Evolutionary conservation across 2,329 filamentous ascomycete genomes (phyloP).

Genomic region (Apiospora kogelbergensis): DNA sequence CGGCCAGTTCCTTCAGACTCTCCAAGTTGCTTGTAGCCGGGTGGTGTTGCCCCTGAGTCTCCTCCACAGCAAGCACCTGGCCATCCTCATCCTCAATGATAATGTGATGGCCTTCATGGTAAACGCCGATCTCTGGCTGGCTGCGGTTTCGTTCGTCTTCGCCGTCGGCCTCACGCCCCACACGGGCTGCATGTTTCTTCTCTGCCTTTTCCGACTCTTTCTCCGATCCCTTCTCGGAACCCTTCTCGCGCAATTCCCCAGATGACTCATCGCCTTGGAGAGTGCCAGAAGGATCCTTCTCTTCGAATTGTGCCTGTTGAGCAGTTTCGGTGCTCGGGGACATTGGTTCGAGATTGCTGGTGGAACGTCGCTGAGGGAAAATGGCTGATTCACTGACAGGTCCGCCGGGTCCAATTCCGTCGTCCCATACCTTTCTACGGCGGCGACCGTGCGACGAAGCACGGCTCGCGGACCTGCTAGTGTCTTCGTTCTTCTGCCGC

Average conservation of each 20-base stretch:
- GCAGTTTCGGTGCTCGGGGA: slow-evolving; percentile 10
- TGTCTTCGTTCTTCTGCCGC: slow-evolving; percentile 76
- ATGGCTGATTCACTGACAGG: slow-evolving; percentile 91
- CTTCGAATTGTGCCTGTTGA: slow-evolving; percentile 18
- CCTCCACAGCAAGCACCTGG: slow-evolving; percentile 73
- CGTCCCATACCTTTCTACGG: slow-evolving; percentile 65
- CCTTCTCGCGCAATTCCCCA: slow-evolving; percentile 21
- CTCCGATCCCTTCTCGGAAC: slow-evolving; percentile 18
- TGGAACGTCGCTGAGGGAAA: slow-evolving; percentile 57
- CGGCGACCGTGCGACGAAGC: slow-evolving; percentile 60
- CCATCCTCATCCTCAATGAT: slow-evolving; percentile 85
- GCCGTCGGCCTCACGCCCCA: slow-evolving; percentile 10
- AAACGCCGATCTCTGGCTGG: slow-evolving; percentile 60
- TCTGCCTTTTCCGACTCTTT: slow-evolving; percentile 8
- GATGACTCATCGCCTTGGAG: slow-evolving; percentile 20
- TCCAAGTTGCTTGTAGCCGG: slow-evolving; percentile 18
- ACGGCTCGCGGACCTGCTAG: slow-evolving; percentile 54
- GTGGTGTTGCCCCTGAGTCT: slow-evolving; percentile 31
- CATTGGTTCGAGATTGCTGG: slow-evolving; percentile 32
- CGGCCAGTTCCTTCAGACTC: slow-evolving; percentile 30
- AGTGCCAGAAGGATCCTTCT: slow-evolving; percentile 26
- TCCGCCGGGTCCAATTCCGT: slow-evolving; percentile 77
- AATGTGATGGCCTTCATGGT: slow-evolving; percentile 76
- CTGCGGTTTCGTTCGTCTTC: slow-evolving; percentile 15
- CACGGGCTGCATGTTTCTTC: neutral